A percentile compares a stretch with the other conserved stretches of the same genome.
phyloP scores from a whole-genome alignment of 2,329 filamentous ascomycete genomes.

The Amylocarpus encephaloides region DNA sequence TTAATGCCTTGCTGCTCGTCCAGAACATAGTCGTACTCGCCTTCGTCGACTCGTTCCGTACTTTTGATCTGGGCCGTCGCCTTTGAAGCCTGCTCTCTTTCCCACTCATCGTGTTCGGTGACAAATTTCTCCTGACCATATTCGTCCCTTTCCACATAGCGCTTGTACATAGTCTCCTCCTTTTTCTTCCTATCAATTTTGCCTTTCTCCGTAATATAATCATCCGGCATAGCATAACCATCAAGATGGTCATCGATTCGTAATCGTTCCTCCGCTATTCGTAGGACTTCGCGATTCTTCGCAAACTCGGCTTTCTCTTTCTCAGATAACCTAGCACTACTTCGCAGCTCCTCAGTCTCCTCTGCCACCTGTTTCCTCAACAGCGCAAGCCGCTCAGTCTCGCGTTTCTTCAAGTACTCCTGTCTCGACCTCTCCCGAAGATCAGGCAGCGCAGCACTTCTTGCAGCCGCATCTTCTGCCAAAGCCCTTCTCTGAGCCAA shows the following conservation, averaged over 20 bases:
- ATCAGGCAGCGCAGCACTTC: conserved; percentile 69
- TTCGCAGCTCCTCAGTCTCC: conserved; percentile 73
- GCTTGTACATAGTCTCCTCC: conserved; percentile 81
- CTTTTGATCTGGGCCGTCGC: conserved; percentile 79
- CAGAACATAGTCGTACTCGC: conserved; percentile 87
- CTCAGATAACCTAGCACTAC: conserved; percentile 67
- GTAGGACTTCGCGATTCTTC: conserved; percentile 75
- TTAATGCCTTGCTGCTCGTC: conserved; percentile 84
- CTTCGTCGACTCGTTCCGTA: conserved; percentile 67
- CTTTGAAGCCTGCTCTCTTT: conserved; percentile 79
- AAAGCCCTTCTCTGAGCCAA: conserved; percentile 55
- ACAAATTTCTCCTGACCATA: conserved; percentile 83
- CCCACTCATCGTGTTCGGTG: conserved; percentile 95
- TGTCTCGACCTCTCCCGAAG: conserved; percentile 79
- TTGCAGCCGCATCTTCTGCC: conserved; percentile 60
- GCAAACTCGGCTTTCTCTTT: conserved; percentile 83
- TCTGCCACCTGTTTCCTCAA: conserved; percentile 85
- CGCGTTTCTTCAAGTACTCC: conserved; percentile 89
- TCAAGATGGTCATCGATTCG: conserved; percentile 87
- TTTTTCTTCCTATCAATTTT: conserved; percentile 85
- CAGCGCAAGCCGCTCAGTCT: conserved; percentile 78
- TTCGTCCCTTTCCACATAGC: conserved; percentile 82
- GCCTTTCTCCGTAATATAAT: conserved; percentile 90
- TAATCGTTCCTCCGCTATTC: conserved; percentile 76
- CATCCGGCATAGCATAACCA: conserved; percentile 88